Percentiles rank a stretch among this genome's conserved stretches.
Conservation (phyloP, 345 rosid species). For the Erucastrum elatum region DNA sequence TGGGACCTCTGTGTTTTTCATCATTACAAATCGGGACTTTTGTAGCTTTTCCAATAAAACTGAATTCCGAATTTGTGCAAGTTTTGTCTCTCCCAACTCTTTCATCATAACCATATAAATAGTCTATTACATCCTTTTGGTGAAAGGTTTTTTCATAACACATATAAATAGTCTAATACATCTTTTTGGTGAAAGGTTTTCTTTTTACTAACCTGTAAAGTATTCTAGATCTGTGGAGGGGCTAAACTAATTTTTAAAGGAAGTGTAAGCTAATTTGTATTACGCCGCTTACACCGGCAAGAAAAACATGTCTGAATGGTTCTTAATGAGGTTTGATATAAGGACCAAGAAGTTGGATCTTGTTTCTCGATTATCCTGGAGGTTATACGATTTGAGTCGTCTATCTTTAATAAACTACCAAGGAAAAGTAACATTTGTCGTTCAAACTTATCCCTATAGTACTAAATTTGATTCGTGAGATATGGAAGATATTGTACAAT, state of each 20-base stretch:
- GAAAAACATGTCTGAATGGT: not conserved
- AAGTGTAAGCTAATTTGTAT: not conserved
- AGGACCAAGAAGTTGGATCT: not conserved
- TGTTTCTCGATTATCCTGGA: not conserved
- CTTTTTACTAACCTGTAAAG: no score
- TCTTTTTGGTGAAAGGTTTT: no score
- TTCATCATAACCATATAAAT: not conserved
- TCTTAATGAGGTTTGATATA: not conserved
- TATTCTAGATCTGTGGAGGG: no score
- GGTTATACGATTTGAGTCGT: not conserved
- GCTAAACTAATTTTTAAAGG: no score
- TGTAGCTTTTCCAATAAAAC: not conserved
- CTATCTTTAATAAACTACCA: not conserved
- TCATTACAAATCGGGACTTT: conserved; percentile 7
- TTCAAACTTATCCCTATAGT: not conserved
- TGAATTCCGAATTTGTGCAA: not conserved
- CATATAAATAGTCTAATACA: not conserved
- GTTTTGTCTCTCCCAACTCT: not conserved
- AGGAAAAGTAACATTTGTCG: not conserved
- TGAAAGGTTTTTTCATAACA: not conserved
- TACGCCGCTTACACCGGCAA: not conserved
- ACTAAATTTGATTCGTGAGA: not conserved
- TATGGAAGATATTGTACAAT: not conserved
- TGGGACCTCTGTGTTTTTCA: conserved; percentile 6
- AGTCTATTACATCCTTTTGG: not conserved